Evolutionary conservation across 129 eudicot species (phyloP).

Genomic region (Logfia minima): DNA sequence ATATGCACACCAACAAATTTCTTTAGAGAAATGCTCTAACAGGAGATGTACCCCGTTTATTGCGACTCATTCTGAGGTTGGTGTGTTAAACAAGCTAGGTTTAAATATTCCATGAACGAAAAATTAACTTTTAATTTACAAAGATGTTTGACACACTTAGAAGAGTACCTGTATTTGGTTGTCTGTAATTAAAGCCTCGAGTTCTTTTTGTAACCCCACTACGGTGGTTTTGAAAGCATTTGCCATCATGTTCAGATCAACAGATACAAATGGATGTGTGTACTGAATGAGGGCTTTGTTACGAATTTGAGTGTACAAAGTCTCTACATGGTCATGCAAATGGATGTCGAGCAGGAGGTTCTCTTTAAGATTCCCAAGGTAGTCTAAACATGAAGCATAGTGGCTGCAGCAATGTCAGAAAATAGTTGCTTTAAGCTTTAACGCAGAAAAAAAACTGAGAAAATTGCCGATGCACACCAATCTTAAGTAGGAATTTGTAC

Average conservation of each 20-base stretch:
- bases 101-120: not conserved
- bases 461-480: not conserved
- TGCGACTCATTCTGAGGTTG: not conserved
- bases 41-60: not conserved
- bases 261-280: constrained; percentile 88
- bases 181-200: constrained; percentile 78
- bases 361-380: constrained; percentile 81
- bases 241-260: constrained; percentile 94
- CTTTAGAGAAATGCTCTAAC: not conserved
- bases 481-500: not conserved
- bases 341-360: constrained; percentile 88
- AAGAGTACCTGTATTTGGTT: constrained; percentile 79
- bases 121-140: not conserved
- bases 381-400: constrained; percentile 92
- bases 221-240: constrained; percentile 83
- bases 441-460: not conserved
- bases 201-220: constrained; percentile 76
- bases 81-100: not conserved
- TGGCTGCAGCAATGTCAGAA: constrained; percentile 47
- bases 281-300: constrained; percentile 95
- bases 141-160: not conserved
- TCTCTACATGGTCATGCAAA: constrained; percentile 92
- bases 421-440: constrained; percentile 7
- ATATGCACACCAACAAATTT: not conserved
- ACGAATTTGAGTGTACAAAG: constrained; percentile 78